Percentiles rank a stretch among this genome's conserved stretches.
These are phyloP conservation scores for Colletotrichum costaricense DNA, from an alignment of 2,329 filamentous ascomycete genomes.

Conservation along the genomic window DNA sequence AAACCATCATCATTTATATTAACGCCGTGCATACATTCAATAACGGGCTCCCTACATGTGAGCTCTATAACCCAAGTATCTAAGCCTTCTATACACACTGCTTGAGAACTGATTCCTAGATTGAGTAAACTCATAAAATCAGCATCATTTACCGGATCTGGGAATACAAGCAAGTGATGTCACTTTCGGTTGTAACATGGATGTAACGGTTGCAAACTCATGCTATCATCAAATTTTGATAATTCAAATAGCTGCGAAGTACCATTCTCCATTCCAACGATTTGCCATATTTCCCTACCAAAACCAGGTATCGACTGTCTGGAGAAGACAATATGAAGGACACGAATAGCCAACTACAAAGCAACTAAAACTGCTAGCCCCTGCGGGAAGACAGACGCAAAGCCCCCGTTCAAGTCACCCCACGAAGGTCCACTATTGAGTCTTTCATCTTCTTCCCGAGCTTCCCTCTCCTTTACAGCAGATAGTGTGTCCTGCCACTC, in stretches of 20 bases:
- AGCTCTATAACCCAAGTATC: too few relatives aligned
- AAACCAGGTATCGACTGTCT: background rate
- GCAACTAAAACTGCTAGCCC: background rate
- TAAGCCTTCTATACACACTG: too few relatives aligned
- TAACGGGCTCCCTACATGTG: too few relatives aligned
- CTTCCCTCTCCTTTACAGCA: background rate
- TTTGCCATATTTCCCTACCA: background rate
- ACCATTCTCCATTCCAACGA: background rate
- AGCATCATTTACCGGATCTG: too few relatives aligned
- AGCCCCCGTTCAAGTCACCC: background rate
- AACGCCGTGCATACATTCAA: too few relatives aligned
- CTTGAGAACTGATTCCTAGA: too few relatives aligned
- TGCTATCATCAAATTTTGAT: too few relatives aligned
- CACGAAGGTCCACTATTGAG: background rate
- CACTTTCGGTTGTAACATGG: too few relatives aligned
- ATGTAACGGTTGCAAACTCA: too few relatives aligned
- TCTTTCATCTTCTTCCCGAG: background rate
- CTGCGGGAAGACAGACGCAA: background rate
- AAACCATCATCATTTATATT: too few relatives aligned
- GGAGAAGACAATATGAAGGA: background rate
- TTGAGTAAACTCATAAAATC: too few relatives aligned
- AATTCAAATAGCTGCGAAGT: background rate
- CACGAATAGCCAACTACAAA: background rate
- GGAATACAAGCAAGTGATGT: too few relatives aligned
- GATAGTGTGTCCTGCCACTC: background rate